phyloP scores from a whole-genome alignment of 176 grass and related monocot species.

The Carex parvula region DNA sequence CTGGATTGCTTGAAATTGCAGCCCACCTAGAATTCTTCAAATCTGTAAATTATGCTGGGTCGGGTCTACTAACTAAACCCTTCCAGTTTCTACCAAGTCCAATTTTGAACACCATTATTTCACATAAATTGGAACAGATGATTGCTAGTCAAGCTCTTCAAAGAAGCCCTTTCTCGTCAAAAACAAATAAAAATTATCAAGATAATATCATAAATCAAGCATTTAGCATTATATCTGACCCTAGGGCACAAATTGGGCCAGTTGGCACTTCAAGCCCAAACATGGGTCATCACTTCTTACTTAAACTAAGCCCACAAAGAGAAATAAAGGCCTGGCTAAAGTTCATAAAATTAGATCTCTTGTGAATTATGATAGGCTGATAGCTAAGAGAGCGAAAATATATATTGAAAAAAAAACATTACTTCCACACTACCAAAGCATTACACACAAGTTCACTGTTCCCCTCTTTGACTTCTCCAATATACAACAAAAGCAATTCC shows the following conservation, averaged over 20 bases:
- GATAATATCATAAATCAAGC: neutral
- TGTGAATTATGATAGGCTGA: neutral
- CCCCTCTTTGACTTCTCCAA: neutral
- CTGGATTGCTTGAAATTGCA: neutral
- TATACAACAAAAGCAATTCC: neutral
- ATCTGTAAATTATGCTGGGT: neutral
- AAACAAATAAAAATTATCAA: neutral
- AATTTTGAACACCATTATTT: neutral
- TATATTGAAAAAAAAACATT: neutral
- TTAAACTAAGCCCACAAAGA: neutral
- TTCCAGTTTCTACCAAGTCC: neutral
- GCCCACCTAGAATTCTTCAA: neutral
- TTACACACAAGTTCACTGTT: neutral
- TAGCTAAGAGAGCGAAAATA: neutral
- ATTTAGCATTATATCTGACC: neutral
- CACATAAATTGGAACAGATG: neutral
- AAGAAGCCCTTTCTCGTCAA: neutral
- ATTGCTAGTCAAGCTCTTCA: neutral
- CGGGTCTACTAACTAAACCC: neutral
- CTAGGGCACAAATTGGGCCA: neutral
- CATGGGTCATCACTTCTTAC: neutral
- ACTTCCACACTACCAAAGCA: neutral
- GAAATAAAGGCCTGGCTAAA: neutral
- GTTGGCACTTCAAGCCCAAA: neutral
- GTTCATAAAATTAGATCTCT: neutral